phyloP scores from a whole-genome alignment of 257 asterid genomes.

The Plantago major region DNA sequence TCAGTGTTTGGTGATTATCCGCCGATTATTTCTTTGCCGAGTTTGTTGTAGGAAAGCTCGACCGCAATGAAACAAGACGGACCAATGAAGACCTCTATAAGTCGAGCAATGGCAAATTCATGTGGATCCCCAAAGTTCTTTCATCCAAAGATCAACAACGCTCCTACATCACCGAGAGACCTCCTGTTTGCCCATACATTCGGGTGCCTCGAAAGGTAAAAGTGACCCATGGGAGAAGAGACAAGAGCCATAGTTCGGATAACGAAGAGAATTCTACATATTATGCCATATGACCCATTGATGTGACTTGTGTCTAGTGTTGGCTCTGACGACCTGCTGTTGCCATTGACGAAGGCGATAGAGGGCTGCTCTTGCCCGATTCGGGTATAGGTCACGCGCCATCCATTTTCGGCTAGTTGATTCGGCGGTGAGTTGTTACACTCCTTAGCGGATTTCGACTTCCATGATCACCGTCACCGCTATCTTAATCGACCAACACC shows the following conservation, averaged over 20 bases:
- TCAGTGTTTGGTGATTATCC: slow-evolving; percentile 32
- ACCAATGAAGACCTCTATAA: slow-evolving; percentile 54
- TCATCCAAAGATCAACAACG: slow-evolving; percentile 60
- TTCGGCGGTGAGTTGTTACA: no score
- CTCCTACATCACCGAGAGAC: slow-evolving; percentile 59
- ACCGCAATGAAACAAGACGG: slow-evolving; percentile 35
- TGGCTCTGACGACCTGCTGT: no score
- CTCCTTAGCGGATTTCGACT: no score
- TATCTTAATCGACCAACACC: no score
- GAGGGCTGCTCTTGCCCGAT: no score
- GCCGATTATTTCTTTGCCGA: slow-evolving; percentile 57
- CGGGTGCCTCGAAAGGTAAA: slow-evolving; percentile 41
- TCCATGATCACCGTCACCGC: no score
- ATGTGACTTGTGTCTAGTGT: no score
- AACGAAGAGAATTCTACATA: slow-evolving; percentile 46
- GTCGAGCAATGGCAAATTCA: slow-evolving; percentile 54
- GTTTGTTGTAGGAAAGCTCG: slow-evolving; percentile 59
- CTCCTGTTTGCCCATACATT: slow-evolving; percentile 63
- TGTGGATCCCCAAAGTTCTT: slow-evolving; percentile 46
- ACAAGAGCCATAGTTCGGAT: slow-evolving; percentile 35
- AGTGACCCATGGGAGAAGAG: slow-evolving; percentile 69
- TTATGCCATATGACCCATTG: slow-evolving; percentile 64
- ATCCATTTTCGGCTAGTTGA: no score
- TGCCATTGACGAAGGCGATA: no score
- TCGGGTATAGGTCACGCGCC: no score